phyloP scores from a whole-genome alignment of 2,329 filamentous ascomycete species.

The Talaromyces sp. region DNA sequence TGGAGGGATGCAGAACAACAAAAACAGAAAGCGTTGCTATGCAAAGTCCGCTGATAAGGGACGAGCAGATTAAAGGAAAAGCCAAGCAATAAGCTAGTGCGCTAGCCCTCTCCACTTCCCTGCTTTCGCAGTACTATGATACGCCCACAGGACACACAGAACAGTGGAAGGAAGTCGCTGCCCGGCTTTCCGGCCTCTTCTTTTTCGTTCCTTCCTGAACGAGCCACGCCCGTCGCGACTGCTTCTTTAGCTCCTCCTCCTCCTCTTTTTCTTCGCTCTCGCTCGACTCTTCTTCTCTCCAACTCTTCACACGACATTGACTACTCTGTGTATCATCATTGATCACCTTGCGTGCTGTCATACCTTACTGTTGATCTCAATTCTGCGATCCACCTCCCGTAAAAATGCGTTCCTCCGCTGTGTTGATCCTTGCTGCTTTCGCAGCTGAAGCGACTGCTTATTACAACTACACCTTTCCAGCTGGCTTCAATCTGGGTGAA shows the following conservation, averaged over 20 bases:
- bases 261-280: not conserved
- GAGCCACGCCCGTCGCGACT: not conserved
- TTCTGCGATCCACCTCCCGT: conserved; percentile 3
- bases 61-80: not conserved
- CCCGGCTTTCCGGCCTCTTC: conserved; percentile 10
- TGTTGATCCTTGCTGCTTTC: conserved; percentile 19
- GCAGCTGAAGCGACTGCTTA: conserved; percentile 17
- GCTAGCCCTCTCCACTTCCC: not conserved
- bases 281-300: not conserved
- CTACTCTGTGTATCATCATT: not conserved
- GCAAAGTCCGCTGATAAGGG: not conserved
- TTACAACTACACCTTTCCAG: conserved; percentile 48
- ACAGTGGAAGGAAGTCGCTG: not conserved
- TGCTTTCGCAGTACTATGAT: not conserved
- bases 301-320: not conserved
- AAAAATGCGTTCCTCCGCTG: conserved; percentile 19
- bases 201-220: not conserved
- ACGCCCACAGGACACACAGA: no score
- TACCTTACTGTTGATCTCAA: conserved; percentile 11
- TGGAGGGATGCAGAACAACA: no score
- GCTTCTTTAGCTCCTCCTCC: conserved; percentile 1
- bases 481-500: conserved; percentile 42
- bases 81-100: not conserved
- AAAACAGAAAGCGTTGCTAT: not conserved
- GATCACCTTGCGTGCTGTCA: not conserved